These are phyloP conservation scores for Penicillium sp. DNA, from an alignment of 2,329 filamentous ascomycete genomes.

Conservation along the genomic window DNA sequence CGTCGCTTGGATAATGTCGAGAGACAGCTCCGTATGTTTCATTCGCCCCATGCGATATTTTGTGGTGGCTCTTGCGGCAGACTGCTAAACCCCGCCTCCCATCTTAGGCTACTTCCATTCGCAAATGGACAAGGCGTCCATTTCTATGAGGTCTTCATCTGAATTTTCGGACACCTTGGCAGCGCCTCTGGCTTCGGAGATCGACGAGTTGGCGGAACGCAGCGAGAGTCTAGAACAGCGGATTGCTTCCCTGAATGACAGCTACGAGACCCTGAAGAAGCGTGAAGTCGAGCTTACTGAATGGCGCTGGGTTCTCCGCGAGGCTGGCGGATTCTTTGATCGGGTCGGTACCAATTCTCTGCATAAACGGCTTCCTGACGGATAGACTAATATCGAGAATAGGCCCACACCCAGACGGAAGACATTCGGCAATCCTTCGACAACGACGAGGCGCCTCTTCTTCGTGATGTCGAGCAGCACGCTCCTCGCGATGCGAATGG, in stretches of 20 bases:
- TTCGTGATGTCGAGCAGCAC: slow-evolving; percentile 88
- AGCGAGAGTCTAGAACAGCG: slow-evolving; percentile 90
- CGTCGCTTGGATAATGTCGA: slow-evolving; percentile 96
- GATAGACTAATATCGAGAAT: slow-evolving; percentile 2
- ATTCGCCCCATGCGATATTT: not conserved
- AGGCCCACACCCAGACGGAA: slow-evolving; percentile 89
- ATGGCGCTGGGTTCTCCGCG: slow-evolving; percentile 95
- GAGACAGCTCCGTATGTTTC: slow-evolving; percentile 81
- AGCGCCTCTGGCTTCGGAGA: slow-evolving; percentile 85
- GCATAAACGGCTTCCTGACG: not conserved
- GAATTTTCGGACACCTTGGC: slow-evolving; percentile 84
- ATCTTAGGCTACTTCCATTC: slow-evolving; percentile 77
- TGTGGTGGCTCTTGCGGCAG: slow-evolving; percentile 2
- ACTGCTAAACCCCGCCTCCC: slow-evolving; percentile 5
- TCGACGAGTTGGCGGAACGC: slow-evolving; percentile 90
- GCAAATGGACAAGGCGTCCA: slow-evolving; percentile 91
- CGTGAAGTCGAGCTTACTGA: slow-evolving; percentile 94
- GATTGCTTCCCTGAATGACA: slow-evolving; percentile 87
- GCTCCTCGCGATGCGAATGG: slow-evolving; percentile 57
- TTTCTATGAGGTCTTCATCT: slow-evolving; percentile 82
- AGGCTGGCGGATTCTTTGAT: slow-evolving; percentile 97
- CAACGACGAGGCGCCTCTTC: slow-evolving; percentile 85
- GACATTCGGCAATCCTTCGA: slow-evolving; percentile 86
- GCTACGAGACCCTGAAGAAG: slow-evolving; percentile 97
- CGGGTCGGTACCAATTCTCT: slow-evolving; percentile 45